Percentiles rank a stretch among this genome's conserved stretches.
Conservation (phyloP, 192 early-diverging fungal genomes). For the Funneliformis geosporum region DNA sequence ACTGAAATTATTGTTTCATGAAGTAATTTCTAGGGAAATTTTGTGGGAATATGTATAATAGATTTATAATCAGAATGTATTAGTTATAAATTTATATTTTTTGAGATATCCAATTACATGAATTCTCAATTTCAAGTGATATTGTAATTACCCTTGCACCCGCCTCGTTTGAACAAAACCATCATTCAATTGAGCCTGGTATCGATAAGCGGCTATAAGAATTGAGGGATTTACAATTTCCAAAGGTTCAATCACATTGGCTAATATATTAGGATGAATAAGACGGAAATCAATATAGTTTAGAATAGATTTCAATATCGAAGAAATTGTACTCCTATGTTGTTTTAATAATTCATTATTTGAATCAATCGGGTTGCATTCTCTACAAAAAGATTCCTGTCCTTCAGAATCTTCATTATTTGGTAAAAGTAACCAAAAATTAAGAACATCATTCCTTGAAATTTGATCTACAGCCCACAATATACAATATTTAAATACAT, state of each 20-base stretch:
- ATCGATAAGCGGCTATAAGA: background rate
- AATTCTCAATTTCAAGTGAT: background rate
- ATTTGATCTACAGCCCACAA: background rate
- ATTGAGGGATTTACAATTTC: background rate
- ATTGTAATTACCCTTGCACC: background rate
- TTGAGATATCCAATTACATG: no score
- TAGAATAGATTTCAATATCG: background rate
- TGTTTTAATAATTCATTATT: background rate
- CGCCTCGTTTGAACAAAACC: background rate
- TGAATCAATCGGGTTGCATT: background rate
- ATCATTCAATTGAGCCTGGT: background rate
- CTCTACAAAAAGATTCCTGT: background rate
- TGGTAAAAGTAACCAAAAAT: background rate
- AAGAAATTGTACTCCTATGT: background rate
- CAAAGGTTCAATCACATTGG: background rate
- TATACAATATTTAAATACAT: background rate
- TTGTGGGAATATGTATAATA: no score
- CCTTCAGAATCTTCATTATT: background rate
- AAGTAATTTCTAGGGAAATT: no score
- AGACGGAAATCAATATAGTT: background rate
- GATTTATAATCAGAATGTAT: no score
- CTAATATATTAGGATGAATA: background rate
- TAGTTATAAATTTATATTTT: no score
- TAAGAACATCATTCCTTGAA: background rate
- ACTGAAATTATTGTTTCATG: no score